Base-by-base conservation (phyloP, 768 basidiomycete genomes). In the Saitozyma podzolica region DNA sequence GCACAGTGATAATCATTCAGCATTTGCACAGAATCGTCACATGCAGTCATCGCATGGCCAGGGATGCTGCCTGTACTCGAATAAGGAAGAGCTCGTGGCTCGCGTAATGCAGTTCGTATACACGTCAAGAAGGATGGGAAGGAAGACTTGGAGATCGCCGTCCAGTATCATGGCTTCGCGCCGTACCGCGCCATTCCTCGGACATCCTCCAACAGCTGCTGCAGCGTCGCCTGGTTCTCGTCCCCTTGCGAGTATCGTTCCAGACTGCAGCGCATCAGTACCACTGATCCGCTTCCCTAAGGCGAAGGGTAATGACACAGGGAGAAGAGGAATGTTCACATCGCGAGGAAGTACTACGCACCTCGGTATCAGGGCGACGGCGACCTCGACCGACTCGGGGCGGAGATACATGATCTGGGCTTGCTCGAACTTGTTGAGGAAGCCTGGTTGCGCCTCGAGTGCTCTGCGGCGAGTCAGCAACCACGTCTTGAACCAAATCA, bases 331-430 rank as follows among this genome's bases (percentile, higher is more conserved):
- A n/a, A n/a, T n/a, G n/a, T n/a, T 47, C 6, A 3, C 3, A 41
- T 39, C 39, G 45, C 29, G 20, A 20, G 39, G 45, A 56, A 43
- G 2, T 4, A 16, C 1, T 4, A 58, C 72, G 57, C 50, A 76
- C 75, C 72, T 74, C 17, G 75, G 72, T 61, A 76, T 76, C 50
- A 76, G 53, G 1, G 72, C 68, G 7, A 74, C 68, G 20, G 75
- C 75, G 1, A 67, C 72, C 50, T 74, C 72, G 7, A 76, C 68
- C 17, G 62, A 53, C 54, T 72, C 66, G 9, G 75, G 75, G 5
- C 69, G 60, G 10, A 76, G 67, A 52, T 76, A 76, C 64, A 73
- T 70, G 61, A 76, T 72, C 48, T 76, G 75, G 5, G 75, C 75
- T 9, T 72, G 65, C 58, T 76, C 75, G 56, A 76, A 76, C 49